Evolutionary conservation across 106 monocot species (phyloP).

Genomic region (Acanthochlamys bracteata): DNA sequence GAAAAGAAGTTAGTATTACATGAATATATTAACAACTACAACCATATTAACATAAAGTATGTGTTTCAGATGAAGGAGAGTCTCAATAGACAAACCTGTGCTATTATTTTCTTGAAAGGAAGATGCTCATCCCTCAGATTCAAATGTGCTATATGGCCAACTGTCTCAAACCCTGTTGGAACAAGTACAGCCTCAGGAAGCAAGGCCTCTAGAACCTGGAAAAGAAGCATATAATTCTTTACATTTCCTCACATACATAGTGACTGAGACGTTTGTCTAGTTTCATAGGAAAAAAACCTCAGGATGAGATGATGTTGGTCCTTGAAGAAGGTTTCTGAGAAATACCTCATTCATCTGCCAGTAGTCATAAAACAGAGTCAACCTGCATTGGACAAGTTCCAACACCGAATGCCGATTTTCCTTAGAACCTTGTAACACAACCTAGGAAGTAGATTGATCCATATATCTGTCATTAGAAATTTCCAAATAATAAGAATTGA

Average conservation of each 20-base stretch:
- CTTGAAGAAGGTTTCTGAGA: neutral
- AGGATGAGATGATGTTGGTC: neutral
- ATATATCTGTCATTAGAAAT: neutral
- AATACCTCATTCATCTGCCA: slow-evolving; percentile 89
- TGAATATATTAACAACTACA: neutral
- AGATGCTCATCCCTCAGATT: slow-evolving; percentile 86
- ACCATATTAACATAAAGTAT: neutral
- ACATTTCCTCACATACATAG: too few species aligned
- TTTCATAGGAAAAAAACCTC: neutral
- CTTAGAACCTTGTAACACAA: slow-evolving; percentile 26
- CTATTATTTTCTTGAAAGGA: slow-evolving; percentile 81
- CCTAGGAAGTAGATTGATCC: slow-evolving; percentile 29
- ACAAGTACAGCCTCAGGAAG: slow-evolving; percentile 64
- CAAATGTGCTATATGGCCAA: slow-evolving; percentile 93
- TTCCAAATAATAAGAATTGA: neutral
- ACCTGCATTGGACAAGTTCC: slow-evolving; percentile 64
- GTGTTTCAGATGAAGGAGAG: neutral
- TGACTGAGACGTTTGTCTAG: too few species aligned
- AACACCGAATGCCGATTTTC: slow-evolving; percentile 10
- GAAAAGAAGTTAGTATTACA: neutral
- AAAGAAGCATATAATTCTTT: neutral
- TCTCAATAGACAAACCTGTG: slow-evolving; percentile 41
- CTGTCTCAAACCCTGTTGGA: slow-evolving; percentile 85
- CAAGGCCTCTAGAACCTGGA: slow-evolving; percentile 61
- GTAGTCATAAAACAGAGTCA: slow-evolving; percentile 84